A percentile compares a stretch with the other conserved stretches of the same genome.
These are phyloP conservation scores for Colletotrichum chlorophyti DNA, from an alignment of 2,329 filamentous ascomycete species.

Conservation along the genomic window DNA sequence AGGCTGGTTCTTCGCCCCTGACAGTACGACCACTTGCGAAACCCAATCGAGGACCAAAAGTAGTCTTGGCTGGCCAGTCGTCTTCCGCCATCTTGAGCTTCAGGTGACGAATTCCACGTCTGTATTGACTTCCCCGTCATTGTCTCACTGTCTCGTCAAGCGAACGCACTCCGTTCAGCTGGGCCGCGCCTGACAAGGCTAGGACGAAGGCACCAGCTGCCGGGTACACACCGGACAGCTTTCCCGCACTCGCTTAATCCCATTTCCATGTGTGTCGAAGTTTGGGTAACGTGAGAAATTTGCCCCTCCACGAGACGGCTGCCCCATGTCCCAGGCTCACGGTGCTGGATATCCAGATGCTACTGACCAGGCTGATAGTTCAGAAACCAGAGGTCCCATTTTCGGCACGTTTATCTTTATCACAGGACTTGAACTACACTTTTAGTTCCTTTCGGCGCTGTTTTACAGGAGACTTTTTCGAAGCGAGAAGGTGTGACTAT, in stretches of 20 bases:
- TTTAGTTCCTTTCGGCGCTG: no score
- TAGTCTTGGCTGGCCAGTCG: neutral
- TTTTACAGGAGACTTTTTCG: no score
- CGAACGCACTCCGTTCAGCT: no score
- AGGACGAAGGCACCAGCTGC: neutral
- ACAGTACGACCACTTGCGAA: neutral
- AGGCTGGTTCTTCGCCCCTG: neutral
- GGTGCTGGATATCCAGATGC: no score
- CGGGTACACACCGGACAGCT: neutral
- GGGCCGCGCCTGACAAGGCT: neutral
- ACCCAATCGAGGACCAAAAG: neutral
- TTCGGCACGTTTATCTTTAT: no score
- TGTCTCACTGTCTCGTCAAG: slow-evolving; percentile 13
- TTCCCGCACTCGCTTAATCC: neutral
- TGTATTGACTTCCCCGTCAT: neutral
- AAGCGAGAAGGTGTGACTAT: no score
- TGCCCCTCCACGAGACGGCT: no score
- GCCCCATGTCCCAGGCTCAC: no score
- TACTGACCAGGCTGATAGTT: no score
- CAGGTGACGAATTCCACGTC: neutral
- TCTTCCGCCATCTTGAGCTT: neutral
- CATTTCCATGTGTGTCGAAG: neutral
- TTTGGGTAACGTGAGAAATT: slow-evolving; percentile 7
- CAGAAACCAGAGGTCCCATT: no score
- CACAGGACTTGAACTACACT: no score